phyloP scores from a whole-genome alignment of 306 rosid genomes.

The Clitoria ternatea region DNA sequence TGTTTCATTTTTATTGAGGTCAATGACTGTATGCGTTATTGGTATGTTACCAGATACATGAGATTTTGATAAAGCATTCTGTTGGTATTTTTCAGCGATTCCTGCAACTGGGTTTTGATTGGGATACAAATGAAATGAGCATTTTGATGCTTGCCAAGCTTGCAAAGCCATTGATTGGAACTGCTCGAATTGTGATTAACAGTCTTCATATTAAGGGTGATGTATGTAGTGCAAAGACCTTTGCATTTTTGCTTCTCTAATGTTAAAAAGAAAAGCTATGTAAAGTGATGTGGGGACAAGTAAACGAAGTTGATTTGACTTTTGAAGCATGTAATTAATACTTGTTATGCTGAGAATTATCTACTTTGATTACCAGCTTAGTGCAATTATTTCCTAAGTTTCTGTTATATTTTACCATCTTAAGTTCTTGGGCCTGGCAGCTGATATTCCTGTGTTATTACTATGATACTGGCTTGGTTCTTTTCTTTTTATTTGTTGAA shows the following conservation, averaged over 20 bases:
- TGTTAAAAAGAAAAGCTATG: neutral
- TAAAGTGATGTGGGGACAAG: neutral
- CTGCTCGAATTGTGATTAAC: constrained; percentile 91
- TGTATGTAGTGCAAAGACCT: constrained; percentile 51
- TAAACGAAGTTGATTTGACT: constrained; percentile 12
- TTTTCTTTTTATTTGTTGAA: too few relatives aligned
- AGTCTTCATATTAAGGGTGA: constrained; percentile 95
- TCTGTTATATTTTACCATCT: neutral
- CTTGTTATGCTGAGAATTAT: neutral
- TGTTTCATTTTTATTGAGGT: constrained; percentile 15
- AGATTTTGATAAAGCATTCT: constrained; percentile 26
- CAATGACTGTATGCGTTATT: constrained; percentile 1
- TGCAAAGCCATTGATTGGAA: constrained; percentile 79
- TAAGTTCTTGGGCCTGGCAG: neutral
- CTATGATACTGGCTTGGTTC: neutral
- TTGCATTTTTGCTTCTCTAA: constrained; percentile 11
- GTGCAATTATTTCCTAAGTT: neutral
- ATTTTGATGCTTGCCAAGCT: constrained; percentile 85
- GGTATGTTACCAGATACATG: neutral
- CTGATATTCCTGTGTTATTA: neutral
- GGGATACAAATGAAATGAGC: constrained; percentile 95
- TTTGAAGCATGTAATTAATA: constrained; percentile 2
- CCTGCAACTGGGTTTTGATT: constrained; percentile 81
- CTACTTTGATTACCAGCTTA: neutral
- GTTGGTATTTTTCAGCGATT: constrained; percentile 51